Conservation (phyloP, 2,329 filamentous ascomycete genomes). For the Monosporascus sp. region DNA sequence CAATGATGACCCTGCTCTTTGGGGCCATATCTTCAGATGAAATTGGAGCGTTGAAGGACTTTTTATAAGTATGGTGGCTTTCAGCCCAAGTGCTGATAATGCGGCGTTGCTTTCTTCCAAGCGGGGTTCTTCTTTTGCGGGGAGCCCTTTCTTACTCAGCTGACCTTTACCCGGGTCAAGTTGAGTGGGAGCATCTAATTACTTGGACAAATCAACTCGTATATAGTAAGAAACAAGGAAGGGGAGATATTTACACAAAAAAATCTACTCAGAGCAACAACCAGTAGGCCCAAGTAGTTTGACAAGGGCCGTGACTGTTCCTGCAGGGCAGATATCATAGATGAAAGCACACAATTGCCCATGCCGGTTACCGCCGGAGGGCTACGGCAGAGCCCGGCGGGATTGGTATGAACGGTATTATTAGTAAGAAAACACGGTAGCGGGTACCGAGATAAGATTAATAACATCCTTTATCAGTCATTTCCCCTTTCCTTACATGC, state of each 20-base stretch:
- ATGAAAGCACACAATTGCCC: no score
- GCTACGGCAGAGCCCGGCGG: background rate
- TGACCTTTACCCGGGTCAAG: background rate
- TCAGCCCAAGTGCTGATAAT: background rate
- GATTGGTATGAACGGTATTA: no score
- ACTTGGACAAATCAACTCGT: no score
- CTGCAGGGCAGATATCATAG: background rate
- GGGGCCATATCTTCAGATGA: constrained; percentile 48
- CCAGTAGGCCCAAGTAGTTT: background rate
- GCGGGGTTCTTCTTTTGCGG: background rate
- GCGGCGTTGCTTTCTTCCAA: background rate
- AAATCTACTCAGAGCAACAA: no score
- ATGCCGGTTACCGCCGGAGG: background rate
- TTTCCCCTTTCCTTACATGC: no score
- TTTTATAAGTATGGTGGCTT: background rate
- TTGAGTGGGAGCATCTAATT: no score
- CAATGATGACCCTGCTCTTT: constrained; percentile 80
- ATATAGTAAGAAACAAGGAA: no score
- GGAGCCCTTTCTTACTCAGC: background rate
- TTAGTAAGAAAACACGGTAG: no score
- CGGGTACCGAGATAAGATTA: no score
- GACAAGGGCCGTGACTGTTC: background rate
- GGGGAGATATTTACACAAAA: no score
- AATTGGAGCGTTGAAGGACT: constrained; percentile 5
- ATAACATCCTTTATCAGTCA: no score